Evolutionary conservation across 768 basidiomycete genomes (phyloP), one percentile per base, ranked within the genome.

Genomic region (Lanmaoa rubissima): DNA sequence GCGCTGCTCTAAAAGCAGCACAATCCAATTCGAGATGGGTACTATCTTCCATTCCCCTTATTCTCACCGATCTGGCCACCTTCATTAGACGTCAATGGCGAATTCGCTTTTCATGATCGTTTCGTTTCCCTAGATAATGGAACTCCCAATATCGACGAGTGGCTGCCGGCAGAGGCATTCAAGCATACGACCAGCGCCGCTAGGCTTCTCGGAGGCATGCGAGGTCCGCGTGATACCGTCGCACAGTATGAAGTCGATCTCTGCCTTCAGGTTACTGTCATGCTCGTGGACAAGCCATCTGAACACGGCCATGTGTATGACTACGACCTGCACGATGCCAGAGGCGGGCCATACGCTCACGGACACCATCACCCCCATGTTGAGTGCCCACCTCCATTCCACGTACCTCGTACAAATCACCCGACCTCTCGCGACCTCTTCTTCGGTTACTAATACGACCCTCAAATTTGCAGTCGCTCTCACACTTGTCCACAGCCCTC

Each of bases 31-130:
- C 75, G 5, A 59, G 70, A 55, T 89, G 85, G 86, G 68, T 80
- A 2, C 74, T 75, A 5, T 69, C 68, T 11, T 80, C 87, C 13
- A 71, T 92, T 16, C 86, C 88, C 3, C 78, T 74, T 31, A 67
- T 84, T 19, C 73, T 90, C 5, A 66, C 70, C 4, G 83, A 90
- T 41, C 62, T 90, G 10, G 74, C 69, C 55, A 51, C 67, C 1
- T 90, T 91, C 69, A 79, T 85, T 90, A 35, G 82, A 86, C 53
- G 75, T 80, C 3, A 80, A 84, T 53, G 80, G 74, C 42, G 82
- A 80, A 65, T 71, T 78, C 3, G 75, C 77, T 39, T 66, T 91
- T 26, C 65, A 90, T 28, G 72, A 77, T 46, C 78, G 83, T 5
- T 75, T 92, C 3, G 74, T 81, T 21, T 73, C 68, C n/a, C 69